Conservation (phyloP, 805 yeast genomes). For the Candida stauntonica region DNA sequence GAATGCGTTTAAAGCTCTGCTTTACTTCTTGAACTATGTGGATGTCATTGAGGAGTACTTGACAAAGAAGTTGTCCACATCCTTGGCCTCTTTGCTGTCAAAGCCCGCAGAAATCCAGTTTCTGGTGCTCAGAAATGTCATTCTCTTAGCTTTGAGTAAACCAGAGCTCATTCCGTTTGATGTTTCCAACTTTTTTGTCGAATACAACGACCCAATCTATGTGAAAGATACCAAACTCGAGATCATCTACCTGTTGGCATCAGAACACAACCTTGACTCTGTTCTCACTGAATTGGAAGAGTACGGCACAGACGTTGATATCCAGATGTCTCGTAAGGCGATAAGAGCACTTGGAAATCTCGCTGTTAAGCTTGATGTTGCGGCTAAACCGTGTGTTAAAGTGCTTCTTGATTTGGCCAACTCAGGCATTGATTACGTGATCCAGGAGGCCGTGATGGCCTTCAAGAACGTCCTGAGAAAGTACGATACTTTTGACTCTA, state of each 20-base stretch:
- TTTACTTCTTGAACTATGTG: slow-evolving; percentile 72
- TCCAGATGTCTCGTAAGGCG: slow-evolving; percentile 82
- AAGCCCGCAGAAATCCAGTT: slow-evolving; percentile 85
- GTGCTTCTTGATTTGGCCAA: slow-evolving; percentile 55
- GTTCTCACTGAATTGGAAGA: slow-evolving; percentile 76
- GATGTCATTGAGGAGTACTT: slow-evolving; percentile 49
- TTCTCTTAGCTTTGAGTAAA: slow-evolving; percentile 63
- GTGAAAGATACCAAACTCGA: slow-evolving; percentile 89
- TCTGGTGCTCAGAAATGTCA: slow-evolving; percentile 74
- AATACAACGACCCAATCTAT: slow-evolving; percentile 80
- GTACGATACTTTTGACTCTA: slow-evolving; percentile 57
- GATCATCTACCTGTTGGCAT: slow-evolving; percentile 75
- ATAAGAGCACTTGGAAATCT: slow-evolving; percentile 86
- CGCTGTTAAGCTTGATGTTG: slow-evolving; percentile 66
- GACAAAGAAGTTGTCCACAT: slow-evolving; percentile 61
- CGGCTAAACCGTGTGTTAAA: slow-evolving; percentile 61
- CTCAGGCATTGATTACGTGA: slow-evolving; percentile 65
- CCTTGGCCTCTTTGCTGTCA: slow-evolving; percentile 62
- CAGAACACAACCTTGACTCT: slow-evolving; percentile 50
- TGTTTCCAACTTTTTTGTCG: slow-evolving; percentile 77
- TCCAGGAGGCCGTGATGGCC: slow-evolving; percentile 77
- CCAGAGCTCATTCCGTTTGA: slow-evolving; percentile 58
- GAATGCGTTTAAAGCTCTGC: slow-evolving; percentile 66
- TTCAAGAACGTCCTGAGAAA: slow-evolving; percentile 71
- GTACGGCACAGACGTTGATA: slow-evolving; percentile 83